Base-by-base conservation (phyloP, 1,139 yeast species). In the Yamadazyma aaseri region DNA sequence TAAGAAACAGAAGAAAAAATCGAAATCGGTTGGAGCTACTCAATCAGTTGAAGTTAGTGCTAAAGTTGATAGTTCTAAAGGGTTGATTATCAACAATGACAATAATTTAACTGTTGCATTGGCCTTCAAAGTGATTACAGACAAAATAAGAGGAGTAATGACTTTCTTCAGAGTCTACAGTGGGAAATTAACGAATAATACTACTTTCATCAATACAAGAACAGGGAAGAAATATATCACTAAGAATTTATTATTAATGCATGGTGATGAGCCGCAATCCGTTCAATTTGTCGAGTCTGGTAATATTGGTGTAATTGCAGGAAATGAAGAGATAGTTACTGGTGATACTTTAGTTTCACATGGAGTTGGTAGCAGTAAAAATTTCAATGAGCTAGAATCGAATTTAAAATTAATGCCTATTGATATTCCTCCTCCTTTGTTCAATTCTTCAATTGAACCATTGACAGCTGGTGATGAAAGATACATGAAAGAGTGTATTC, bases 121-220 rank as follows among this genome's bases (percentile, higher is more conserved):
- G 33, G 97, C 96, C 0, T 92, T 92, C 62, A 92, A 92, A 56
- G 96, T 92, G 5, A 75, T 85, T 39, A 81, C 90, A 4, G 97
- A 92, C 54, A 83, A 87, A 4, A 78, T 79, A 15, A 71, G 89
- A 43, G 97, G 97, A 1, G 73, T 80, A 1, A 78, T 90, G 83
- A 83, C 87, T 3, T 92, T 84, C 55, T 81, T 90, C 20, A 66
- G 98, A 40, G 94, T 92, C 1, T 92, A 92, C 60, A 76, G 92
- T 32, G 98, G 98, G 1, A 71, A 66, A 31, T 56, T 92, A 20
- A 71, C 70, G 32, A 71, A 82, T 25, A 82, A 83, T 35, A 63
- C 83, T 8, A 72, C 73, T 0, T 75, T 86, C 4, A 58, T 76
- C 31, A 87, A 89, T 50, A 77, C 94, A 1, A 62, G 84, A 29